Evolutionary conservation across 1,284 basidiomycete species (phyloP), one percentile per base, ranked within the genome.

Genomic region (Kwoniella shivajii): DNA sequence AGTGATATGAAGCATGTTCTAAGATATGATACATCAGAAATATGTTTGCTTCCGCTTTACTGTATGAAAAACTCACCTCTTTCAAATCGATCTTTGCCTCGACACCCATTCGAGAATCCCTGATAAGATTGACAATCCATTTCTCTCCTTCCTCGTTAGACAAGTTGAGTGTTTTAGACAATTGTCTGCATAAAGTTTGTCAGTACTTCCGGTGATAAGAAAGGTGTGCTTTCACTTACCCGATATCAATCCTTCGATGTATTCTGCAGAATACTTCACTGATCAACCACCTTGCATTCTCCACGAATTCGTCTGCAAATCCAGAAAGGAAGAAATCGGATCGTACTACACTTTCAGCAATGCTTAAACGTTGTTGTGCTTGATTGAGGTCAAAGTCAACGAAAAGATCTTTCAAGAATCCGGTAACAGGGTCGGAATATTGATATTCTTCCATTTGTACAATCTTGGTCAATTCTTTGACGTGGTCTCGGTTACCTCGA

Each of bases 51-150:
- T 36, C 18, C 13, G 29, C 18, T 13, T n/a, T 14, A 31, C 7
- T 16, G 39, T 26, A 9, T 18, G 13, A 13, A 14, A 16, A 27
- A 60, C 75, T 41, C 57, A 88, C 90, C 82, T 93, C 92, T 79
- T 95, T 92, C 47, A 97, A 84, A 78, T 98, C 94, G 66, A 98
- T 97, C 82, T 96, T 97, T 55, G 92, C 92, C 71, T 99, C 90
- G 3, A 90, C 88, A 22, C 90, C 92, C 85, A 96, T 92, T 54
- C 92, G 86, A 26, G 94, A 96, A 78, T 98, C 96, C 48, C 93
- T 86, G 69, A 98, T 95, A 57, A 98, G 87, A 82, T 96, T 97
- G 69, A 97, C 95, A 65, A 99, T 95, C 95, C 95, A 99, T 77
- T 96, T 96, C 76, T 98, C 95, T 56, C 95, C 96, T 71, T 98